phyloP scores from a whole-genome alignment of 352 stramenopile genomes.

The Pythium dissotocum region DNA sequence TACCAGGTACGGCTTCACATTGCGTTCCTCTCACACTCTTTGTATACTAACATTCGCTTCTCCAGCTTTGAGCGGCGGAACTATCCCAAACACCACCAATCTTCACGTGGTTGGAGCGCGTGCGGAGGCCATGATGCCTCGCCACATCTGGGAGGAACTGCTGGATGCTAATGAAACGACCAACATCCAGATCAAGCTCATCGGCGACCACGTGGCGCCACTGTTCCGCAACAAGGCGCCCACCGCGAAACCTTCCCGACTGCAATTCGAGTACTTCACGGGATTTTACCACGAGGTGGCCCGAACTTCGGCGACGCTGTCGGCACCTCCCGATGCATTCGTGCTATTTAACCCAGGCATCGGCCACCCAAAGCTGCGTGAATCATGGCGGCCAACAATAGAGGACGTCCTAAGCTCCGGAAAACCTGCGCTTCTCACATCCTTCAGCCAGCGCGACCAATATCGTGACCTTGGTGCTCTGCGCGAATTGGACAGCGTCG shows the following conservation, averaged over 20 bases:
- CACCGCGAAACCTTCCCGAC: constrained; percentile 2
- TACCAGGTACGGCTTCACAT: constrained; percentile 24
- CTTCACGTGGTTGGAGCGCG: constrained; percentile 69
- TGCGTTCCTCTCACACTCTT: neutral
- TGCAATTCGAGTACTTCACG: constrained; percentile 46
- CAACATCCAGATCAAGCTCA: constrained; percentile 49
- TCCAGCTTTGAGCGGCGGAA: neutral
- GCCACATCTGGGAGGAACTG: constrained; percentile 67
- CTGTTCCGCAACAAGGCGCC: constrained; percentile 28
- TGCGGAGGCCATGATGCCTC: constrained; percentile 74
- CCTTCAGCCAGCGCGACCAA: constrained; percentile 65
- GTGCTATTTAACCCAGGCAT: constrained; percentile 78
- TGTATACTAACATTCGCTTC: neutral
- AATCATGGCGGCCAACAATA: constrained; percentile 60
- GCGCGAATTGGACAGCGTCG: constrained; percentile 29
- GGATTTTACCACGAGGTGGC: constrained; percentile 52
- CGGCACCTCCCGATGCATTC: constrained; percentile 42
- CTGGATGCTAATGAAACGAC: constrained; percentile 37
- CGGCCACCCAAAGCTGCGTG: constrained; percentile 48
- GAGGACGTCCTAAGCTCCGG: constrained; percentile 39
- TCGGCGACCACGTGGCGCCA: constrained; percentile 65
- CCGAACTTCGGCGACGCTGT: neutral
- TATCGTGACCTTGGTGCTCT: constrained; percentile 55
- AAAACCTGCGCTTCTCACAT: constrained; percentile 59
- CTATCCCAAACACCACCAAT: constrained; percentile 9